These are phyloP conservation scores for Stentor roeselii DNA, from an alignment of 73 alveolate genomes.

Conservation along the genomic window DNA sequence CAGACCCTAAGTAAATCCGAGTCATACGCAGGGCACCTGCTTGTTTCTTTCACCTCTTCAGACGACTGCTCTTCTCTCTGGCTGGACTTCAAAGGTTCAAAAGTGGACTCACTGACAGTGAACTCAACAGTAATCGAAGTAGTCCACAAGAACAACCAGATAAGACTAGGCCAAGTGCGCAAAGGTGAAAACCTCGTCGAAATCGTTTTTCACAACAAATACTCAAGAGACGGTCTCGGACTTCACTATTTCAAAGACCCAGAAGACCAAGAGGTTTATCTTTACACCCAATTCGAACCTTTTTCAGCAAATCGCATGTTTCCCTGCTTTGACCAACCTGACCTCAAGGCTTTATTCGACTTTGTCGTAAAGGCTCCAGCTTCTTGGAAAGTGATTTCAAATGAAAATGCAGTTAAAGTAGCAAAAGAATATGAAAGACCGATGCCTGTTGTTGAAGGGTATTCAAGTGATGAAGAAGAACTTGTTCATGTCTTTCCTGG, in stretches of 20 bases:
- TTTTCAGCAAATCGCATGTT: slow-evolving; percentile 87
- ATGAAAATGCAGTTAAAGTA: slow-evolving; percentile 34
- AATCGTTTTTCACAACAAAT: slow-evolving; percentile 43
- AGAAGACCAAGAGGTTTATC: slow-evolving; percentile 82
- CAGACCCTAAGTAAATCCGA: background rate
- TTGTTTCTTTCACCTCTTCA: background rate
- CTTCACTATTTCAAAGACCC: slow-evolving; percentile 88
- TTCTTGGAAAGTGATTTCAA: slow-evolving; percentile 83
- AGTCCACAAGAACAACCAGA: slow-evolving; percentile 26
- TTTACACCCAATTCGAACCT: slow-evolving; percentile 92
- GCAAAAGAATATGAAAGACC: slow-evolving; percentile 13
- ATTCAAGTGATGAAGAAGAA: slow-evolving; percentile 41
- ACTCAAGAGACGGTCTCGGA: slow-evolving; percentile 80
- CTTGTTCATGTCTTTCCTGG: slow-evolving; percentile 61
- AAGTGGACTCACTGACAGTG: background rate
- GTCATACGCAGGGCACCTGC: background rate
- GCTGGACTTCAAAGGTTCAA: slow-evolving; percentile 22
- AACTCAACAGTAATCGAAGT: background rate
- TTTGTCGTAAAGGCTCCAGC: slow-evolving; percentile 76
- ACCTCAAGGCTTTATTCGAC: slow-evolving; percentile 83
- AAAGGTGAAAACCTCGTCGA: slow-evolving; percentile 32
- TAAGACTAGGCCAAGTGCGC: slow-evolving; percentile 23
- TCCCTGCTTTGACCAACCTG: slow-evolving; percentile 98
- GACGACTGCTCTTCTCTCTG: background rate
- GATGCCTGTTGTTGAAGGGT: slow-evolving; percentile 29